Evolutionary conservation across 352 stramenopile species (phyloP), one percentile per base, ranked within the genome.

Genomic region (Blastocystis sp.): DNA sequence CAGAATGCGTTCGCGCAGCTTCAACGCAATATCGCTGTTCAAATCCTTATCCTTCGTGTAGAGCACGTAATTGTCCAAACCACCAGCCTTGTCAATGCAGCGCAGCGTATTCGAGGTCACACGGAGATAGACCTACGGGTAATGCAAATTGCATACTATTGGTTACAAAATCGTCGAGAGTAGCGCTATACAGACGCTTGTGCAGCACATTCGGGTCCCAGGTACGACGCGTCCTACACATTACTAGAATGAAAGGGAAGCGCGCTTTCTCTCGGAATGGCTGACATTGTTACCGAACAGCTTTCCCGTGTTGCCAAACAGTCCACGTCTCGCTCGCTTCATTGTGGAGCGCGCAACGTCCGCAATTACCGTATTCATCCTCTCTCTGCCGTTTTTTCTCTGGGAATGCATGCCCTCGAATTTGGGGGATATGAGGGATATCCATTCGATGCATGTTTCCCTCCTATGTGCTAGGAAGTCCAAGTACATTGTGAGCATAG

Each of bases 61-160:
- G 17, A 91, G 62, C 21, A 91, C 71, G 64, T 91, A 91, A 38
- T 91, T 77, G 62, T 91, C 89, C 14, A 91, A 76, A 45, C 89
- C 89, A 48, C 89, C 89, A 2, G 62, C 77, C 86, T 91, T 91
- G 11, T 90, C 64, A 56, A 91, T 91, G 56, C 79, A 90, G n/a
- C 76, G 89, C 23, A 91, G 23, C 10, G 89, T 88, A 64, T 89
- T 67, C 28, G 87, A 76, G 1, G 89, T 89, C 3, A 90, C 86
- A 38, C 76, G 40, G 1, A 91, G 21, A 62, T 78, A 21, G 10
- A 91, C 56, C 45, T 87, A 70, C 17, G 21, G 0, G 23, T 76
- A 14, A 23, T n/a, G n/a, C 9, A 61, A 48, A 28, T 23, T 40
- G 21, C 17, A 23, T 38, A 34, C 3, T 2, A 78, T 23, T 38